phyloP scores from a whole-genome alignment of 768 basidiomycete species.

The Omphalotus guepiniiformis region DNA sequence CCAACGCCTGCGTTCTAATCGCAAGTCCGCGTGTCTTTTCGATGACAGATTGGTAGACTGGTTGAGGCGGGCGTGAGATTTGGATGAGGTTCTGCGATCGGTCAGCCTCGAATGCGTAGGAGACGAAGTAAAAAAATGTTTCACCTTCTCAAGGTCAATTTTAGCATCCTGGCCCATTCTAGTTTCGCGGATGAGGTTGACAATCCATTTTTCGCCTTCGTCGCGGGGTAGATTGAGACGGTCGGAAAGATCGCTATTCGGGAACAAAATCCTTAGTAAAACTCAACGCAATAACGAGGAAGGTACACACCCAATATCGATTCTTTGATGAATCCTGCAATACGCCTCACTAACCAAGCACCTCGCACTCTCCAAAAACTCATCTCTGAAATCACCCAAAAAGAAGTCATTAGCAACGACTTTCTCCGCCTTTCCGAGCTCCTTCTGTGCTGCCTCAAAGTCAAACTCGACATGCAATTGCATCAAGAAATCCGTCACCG shows the following conservation, averaged over 20 bases:
- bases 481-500: slow-evolving; percentile 88
- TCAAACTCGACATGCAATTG: slow-evolving; percentile 95
- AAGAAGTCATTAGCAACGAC: slow-evolving; percentile 94
- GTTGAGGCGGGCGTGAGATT: slow-evolving; percentile 85
- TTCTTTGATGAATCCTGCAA: slow-evolving; percentile 93
- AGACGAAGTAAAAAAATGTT: slow-evolving; percentile 11
- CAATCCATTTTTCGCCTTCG: slow-evolving; percentile 99
- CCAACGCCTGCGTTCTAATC: slow-evolving; percentile 86
- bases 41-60: slow-evolving; percentile 91
- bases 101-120: neutral
- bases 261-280: neutral
- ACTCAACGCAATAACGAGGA: neutral
- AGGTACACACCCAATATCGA: slow-evolving; percentile 70
- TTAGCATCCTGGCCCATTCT: slow-evolving; percentile 96
- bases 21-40: slow-evolving; percentile 93
- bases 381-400: slow-evolving; percentile 83
- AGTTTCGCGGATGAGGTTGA: slow-evolving; percentile 97
- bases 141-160: slow-evolving; percentile 92
- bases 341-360: slow-evolving; percentile 97
- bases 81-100: slow-evolving; percentile 86
- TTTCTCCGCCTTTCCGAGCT: slow-evolving; percentile 71
- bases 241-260: slow-evolving; percentile 78
- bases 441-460: slow-evolving; percentile 89
- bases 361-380: slow-evolving; percentile 95
- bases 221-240: slow-evolving; percentile 90